Evolutionary conservation across 176 grass and related monocot species (phyloP), one percentile per base, ranked within the genome.

Genomic region (Saccharum spontaneum): DNA sequence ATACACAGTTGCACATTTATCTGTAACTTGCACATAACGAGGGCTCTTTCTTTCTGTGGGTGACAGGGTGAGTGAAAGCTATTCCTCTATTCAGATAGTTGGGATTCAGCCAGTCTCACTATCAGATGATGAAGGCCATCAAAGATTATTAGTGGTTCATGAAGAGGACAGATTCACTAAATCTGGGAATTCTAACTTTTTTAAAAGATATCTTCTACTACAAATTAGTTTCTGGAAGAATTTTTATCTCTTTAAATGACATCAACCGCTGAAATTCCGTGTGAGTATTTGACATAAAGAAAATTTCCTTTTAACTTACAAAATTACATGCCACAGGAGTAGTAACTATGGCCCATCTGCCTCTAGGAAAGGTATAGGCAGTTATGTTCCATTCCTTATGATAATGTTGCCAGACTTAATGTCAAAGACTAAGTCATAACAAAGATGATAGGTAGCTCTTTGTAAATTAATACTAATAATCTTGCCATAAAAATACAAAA

Each of bases 211-310:
- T 87, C 55, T 87, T 81, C 79, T 73, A 81, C 33, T 72, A 52
- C 9, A 76, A 78, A 79, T 88, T 33, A 66, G 79, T 83, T 87
- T 70, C 20, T 81, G 40, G 46, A 64, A 67, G 67, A 57, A 85
- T 82, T 83, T 71, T 44, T 67, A 37, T 38, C 1, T 55, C 89
- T 86, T 78, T 38, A 49, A 81, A 73, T 85, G 86, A 82, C 67
- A 91, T 91, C 92, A 87, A 70, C 67, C 43, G 40, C 69, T 89
- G 72, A 91, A 90, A 89, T 87, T 94, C 72, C 26, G 7, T 67
- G 22, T 9, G 5, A 82, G 43, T 72, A 67, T 71, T 76, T 73
- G 88, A 85, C 43, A 77, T 36, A 77, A 81, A 84, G 39, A 39
- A 81, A 71, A 17, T 4, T 71, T 64, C 30, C 24, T 69, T 84